Base-by-base conservation (phyloP, 1,139 yeast genomes). In the Debaryomycetaceae sp. region DNA sequence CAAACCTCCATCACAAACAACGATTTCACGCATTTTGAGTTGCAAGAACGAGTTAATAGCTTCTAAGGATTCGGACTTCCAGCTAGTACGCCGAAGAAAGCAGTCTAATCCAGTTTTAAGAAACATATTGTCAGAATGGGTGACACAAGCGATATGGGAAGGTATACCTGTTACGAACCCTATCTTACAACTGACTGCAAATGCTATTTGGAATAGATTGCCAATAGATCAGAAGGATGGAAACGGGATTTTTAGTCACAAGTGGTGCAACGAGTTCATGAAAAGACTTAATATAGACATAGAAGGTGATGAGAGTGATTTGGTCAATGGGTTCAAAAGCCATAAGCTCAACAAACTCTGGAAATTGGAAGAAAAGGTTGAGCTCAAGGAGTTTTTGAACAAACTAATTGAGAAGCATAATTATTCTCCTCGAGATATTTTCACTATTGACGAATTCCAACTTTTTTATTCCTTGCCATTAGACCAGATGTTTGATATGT, bases 111-210 rank as follows among this genome's bases (percentile, higher is more conserved):
- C 82, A 4, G 55, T 81, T 13, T 63, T 81, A 14, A 62, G 87
- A 36, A 70, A 74, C 36, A 80, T 81, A 5, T 57, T 81, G 35
- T 74, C 81, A 7, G 87, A 81, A 56, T 81, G 87, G 87, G 78
- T 81, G 37, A 75, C 83, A 1, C 87, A 81, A 53, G 78, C 82
- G 17, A 72, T 75, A 1, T 81, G 87, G 87, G 83, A 79, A 53
- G 74, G 73, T 36, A 78, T 80, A 22, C 87, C 87, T 2, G 74
- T 81, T 6, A 78, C 85, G 0, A 74, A 82, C 0, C 84, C 85
- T 0, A 78, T 80, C 17, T 70, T 81, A 19, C 82, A 79, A 50
- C 79, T 77, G 57, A 78, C 87, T 1, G 86, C 87, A 1, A 70
- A 75, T 40, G 74, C 82, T 5, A 76, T 81, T 22, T 81, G 87